Evolutionary conservation across 495 filamentous ascomycete species (phyloP), one percentile per base, ranked within the genome.

Genomic region (Hyaloscypha finlandica): DNA sequence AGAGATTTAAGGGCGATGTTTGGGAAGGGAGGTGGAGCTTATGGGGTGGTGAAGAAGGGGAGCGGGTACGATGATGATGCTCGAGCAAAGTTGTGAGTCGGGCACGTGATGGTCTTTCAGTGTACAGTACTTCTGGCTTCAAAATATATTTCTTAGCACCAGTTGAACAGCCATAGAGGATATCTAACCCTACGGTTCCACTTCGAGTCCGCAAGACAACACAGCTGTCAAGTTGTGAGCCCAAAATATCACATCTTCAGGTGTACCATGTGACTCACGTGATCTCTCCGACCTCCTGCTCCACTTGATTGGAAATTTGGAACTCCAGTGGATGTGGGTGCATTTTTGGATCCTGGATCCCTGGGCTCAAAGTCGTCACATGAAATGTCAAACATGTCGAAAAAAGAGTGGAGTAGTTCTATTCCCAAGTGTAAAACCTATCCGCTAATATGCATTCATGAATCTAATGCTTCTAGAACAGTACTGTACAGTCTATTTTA

Each of bases 21-120:
- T 62, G 80, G 80, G 1, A 81, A 70, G 62, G 70, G 72, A 37
- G 79, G 81, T 6, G 72, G 74, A n/a, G 81, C 76, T 2, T 80
- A 71, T 71, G 74, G 71, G 1, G 68, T 61, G 19, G 66, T 73
- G 22, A 65, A 67, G n/a, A 65, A 63, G 25, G 68, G 61, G 32
- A 68, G 45, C 35, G 71, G 71, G 20, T 73, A 70, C 65, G 66
- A 68, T 64, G 48, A 65, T 8, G 59, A 19, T 8, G 54, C 14
- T 25, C 62, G 56, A 39, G 52, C 69, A 9, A 68, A 59, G 31
- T 56, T 71, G 12, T 71, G 33, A 69, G 20, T 48, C 42, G 8
- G 42, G 11, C 42, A 48, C 11, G 9, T 14, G 9, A 48, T 48
- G 8, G 4, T 48, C 4, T 19, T 25, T 25, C 25, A 25, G 1